Evolutionary conservation across 352 stramenopile species (phyloP), one percentile per base, ranked within the genome.

Genomic region (Plasmopara halstedii): DNA sequence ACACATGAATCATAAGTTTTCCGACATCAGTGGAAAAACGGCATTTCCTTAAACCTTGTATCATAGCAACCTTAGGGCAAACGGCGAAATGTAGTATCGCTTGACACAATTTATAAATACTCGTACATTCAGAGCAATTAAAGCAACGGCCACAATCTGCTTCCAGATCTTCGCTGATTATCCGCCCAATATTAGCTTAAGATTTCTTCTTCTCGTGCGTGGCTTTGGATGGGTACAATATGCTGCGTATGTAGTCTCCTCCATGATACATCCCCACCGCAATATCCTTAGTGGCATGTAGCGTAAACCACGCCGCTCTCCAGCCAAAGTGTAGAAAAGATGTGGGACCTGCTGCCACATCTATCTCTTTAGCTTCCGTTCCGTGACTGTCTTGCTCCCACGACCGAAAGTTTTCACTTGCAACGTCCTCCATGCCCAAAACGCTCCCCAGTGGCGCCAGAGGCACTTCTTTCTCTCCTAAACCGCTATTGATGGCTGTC

Each of bases 231-330:
- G 36, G 25, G 17, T 61, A 48, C 15, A 82, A 46, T 8, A 70
- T 56, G 35, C 67, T 53, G 27, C 46, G 55, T 37, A 73, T 65
- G 17, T 73, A 70, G 38, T 73, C 66, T 6, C 52, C 55, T 38
- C 64, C 64, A 18, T 65, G 47, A 17, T 80, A 78, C 9, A 85
- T 25, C 6, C 62, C 68, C 4, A 63, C 45, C 4, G 63, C 67
- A 25, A 85, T 58, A 17, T 73, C 61, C 43, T 64, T 67, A 6
- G 65, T 74, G 36, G 62, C 68, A 25, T 65, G 58, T 43, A 65
- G 50, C 27, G 67, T 79, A 33, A 68, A 64, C 55, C 64, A 73
- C n/a, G 67, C 62, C 27, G 74, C 38, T 2, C 50, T 59, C 42
- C 57, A 69, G 33, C 64, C 58, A 38, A 67, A 32, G n/a, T 40